phyloP scores from a whole-genome alignment of 768 basidiomycete species.

The Russula sp. region DNA sequence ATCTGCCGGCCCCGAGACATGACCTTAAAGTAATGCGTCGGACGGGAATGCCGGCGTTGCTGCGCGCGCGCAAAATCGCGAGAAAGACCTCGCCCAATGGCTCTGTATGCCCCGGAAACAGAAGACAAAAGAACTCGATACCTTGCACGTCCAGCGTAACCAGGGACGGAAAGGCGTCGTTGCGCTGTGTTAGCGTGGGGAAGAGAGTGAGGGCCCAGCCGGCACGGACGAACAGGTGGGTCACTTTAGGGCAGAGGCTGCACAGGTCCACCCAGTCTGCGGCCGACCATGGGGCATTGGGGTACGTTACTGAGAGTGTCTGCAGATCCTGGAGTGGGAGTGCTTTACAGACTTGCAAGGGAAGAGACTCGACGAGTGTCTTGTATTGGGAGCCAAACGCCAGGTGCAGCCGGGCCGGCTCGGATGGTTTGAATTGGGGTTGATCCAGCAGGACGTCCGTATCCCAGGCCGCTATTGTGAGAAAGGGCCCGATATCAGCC shows the following conservation, averaged over 20 bases:
- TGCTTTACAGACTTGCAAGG: not conserved
- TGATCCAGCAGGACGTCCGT: not conserved
- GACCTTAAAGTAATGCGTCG: not conserved
- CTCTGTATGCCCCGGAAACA: not conserved
- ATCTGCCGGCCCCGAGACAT: not conserved
- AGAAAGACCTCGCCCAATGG: not conserved
- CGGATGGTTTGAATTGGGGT: not conserved
- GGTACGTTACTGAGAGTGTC: not conserved
- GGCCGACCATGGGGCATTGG: not conserved
- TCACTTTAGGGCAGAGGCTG: not conserved
- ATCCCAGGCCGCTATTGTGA: constrained; percentile 10
- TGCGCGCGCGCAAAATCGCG: not conserved
- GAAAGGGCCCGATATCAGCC: no score
- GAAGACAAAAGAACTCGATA: not conserved
- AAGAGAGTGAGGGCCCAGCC: not conserved
- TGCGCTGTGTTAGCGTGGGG: not conserved
- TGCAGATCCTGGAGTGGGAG: not conserved
- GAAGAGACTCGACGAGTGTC: not conserved
- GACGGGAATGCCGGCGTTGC: not conserved
- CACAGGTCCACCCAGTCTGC: constrained; percentile 1
- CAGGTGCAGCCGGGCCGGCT: not conserved
- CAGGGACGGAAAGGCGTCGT: not conserved
- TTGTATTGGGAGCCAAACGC: not conserved
- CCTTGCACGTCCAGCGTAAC: not conserved
- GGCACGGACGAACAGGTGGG: not conserved